These are phyloP conservation scores for Leccinum subtestaceum DNA, from an alignment of 768 basidiomycete species.

Conservation along the genomic window DNA sequence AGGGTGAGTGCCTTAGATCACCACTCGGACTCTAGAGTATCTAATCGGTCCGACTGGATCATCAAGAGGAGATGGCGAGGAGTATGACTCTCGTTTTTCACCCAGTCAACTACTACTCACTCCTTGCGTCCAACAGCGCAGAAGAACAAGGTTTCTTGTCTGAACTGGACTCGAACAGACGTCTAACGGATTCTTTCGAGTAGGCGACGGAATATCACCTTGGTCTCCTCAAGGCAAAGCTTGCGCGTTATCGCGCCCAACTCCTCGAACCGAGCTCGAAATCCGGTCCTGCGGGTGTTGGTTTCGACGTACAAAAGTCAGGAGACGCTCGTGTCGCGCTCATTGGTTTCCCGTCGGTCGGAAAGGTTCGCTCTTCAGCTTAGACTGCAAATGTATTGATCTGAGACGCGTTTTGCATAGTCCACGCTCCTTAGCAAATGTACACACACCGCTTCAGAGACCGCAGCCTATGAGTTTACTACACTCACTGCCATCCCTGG, in stretches of 20 bases:
- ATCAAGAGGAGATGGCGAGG: conserved; percentile 92
- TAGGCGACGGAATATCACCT: conserved; percentile 94
- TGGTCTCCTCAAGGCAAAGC: conserved; percentile 89
- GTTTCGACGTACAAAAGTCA: conserved; percentile 84
- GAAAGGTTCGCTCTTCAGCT: conserved; percentile 51
- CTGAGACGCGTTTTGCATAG: conserved; percentile 36
- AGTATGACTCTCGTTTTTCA: conserved; percentile 56
- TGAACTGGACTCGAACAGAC: background rate
- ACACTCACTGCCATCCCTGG: conserved; percentile 96
- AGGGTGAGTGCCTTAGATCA: conserved; percentile 57
- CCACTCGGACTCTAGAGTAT: background rate
- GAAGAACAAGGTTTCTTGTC: conserved; percentile 81
- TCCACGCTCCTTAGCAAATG: conserved; percentile 90
- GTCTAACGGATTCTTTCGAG: conserved; percentile 14
- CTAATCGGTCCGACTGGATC: conserved; percentile 7
- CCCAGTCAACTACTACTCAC: conserved; percentile 1
- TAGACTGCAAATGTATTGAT: background rate
- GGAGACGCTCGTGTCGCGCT: conserved; percentile 90
- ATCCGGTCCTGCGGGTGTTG: conserved; percentile 73
- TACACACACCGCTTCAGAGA: conserved; percentile 85
- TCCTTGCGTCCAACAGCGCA: conserved; percentile 54
- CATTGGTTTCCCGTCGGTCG: conserved; percentile 96
- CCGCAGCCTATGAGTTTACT: conserved; percentile 95
- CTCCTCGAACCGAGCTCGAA: conserved; percentile 90
- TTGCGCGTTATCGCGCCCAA: conserved; percentile 92